Conservation (phyloP, 305 asterid species). For the Rubia balearica region DNA sequence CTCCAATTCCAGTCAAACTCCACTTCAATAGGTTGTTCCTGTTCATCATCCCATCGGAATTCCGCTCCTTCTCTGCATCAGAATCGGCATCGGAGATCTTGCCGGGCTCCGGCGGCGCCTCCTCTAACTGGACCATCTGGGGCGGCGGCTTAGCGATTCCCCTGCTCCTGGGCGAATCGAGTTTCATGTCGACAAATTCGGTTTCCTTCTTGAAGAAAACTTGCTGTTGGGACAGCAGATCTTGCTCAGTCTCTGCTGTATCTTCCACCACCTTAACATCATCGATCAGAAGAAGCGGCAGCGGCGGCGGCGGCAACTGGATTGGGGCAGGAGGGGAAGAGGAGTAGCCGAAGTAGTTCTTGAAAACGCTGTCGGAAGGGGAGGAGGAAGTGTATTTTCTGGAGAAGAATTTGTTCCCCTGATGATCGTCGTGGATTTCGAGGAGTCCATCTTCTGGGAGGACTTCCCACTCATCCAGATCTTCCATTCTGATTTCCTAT, state of each 20-base stretch:
- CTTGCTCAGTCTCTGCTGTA: slow-evolving; percentile 26
- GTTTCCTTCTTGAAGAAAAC: slow-evolving; percentile 76
- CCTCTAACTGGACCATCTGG: slow-evolving; percentile 27
- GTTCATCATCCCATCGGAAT: slow-evolving; percentile 19
- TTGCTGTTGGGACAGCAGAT: slow-evolving; percentile 36
- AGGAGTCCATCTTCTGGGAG: slow-evolving; percentile 58
- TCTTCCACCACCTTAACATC: background rate
- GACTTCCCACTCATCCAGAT: slow-evolving; percentile 74
- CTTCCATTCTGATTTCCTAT: slow-evolving; percentile 24
- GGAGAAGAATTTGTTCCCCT: slow-evolving; percentile 43
- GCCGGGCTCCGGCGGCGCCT: slow-evolving; percentile 11
- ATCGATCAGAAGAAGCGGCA: background rate
- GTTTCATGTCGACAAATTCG: slow-evolving; percentile 71
- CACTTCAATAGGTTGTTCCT: slow-evolving; percentile 46
- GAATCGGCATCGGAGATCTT: slow-evolving; percentile 10
- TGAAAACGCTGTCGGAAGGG: slow-evolving; percentile 27
- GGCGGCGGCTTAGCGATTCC: slow-evolving; percentile 23
- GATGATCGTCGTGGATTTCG: slow-evolving; percentile 45
- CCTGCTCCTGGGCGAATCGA: slow-evolving; percentile 45
- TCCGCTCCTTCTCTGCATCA: slow-evolving; percentile 8
- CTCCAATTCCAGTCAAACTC: slow-evolving; percentile 60
- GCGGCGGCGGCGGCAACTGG: slow-evolving; percentile 10
- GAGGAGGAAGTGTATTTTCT: slow-evolving; percentile 22
- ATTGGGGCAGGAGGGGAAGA: slow-evolving; percentile 27
- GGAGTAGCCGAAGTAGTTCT: slow-evolving; percentile 57